Conservation (phyloP, 2,329 filamentous ascomycete species). For the Aspergillus quadrilineatus region DNA sequence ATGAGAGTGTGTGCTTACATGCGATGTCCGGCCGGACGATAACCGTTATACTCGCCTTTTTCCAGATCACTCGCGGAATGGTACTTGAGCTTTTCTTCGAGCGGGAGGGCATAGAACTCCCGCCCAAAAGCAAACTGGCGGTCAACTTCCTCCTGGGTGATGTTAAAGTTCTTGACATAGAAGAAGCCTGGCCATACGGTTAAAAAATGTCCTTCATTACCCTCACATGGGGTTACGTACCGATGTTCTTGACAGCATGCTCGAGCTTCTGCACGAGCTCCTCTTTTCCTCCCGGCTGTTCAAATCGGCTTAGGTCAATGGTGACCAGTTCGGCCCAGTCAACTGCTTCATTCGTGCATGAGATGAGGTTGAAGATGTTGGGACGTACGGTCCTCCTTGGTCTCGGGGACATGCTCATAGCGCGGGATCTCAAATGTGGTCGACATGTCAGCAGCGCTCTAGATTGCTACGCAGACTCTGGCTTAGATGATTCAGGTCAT, state of each 20-base stretch:
- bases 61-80: constrained; percentile 47
- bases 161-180: constrained; percentile 62
- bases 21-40: constrained; percentile 49
- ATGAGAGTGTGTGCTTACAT: constrained; percentile 21
- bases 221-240: constrained; percentile 18
- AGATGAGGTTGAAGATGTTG: neutral
- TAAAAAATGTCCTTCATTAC: constrained; percentile 1
- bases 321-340: constrained; percentile 59
- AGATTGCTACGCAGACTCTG: neutral
- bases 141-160: constrained; percentile 61
- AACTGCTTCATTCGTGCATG: constrained; percentile 26
- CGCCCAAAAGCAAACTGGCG: constrained; percentile 62
- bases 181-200: constrained; percentile 54
- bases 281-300: constrained; percentile 56
- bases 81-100: constrained; percentile 61
- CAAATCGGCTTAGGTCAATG: constrained; percentile 57
- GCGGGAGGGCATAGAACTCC: constrained; percentile 56
- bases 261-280: constrained; percentile 55
- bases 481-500: neutral
- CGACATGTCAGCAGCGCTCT: neutral
- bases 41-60: constrained; percentile 59
- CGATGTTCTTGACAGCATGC: constrained; percentile 52
- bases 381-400: constrained; percentile 40
- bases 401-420: constrained; percentile 50
- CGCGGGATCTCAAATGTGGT: constrained; percentile 1